Evolutionary conservation across 345 rosid species (phyloP), one percentile per base, ranked within the genome.

Genomic region (Eucalyptus marginata): DNA sequence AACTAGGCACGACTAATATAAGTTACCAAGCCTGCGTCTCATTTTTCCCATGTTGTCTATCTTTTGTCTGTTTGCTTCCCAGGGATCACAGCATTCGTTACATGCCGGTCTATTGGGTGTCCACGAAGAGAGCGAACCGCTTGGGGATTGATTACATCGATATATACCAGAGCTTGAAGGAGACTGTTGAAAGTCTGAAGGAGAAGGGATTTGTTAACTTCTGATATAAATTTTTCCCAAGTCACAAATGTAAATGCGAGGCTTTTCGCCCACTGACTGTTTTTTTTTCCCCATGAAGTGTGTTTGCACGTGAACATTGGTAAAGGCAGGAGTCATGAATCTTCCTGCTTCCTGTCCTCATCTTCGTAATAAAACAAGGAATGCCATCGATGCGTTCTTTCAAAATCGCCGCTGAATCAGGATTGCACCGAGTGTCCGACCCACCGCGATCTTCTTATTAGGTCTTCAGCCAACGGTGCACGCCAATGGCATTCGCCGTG

Each of bases 161-260:
- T 31, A 88, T 96, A 87, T 94, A 94, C n/a, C 95, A 92, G 88
- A 94, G 96, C 93, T 80, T 97, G 49, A 94, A 95, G 93, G 99
- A 97, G 89, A 98, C 98, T 4, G 98, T 96, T 56, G 98, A 97
- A 91, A 96, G 98, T 92, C 92, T 97, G 92, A 96, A 95, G 96
- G 97, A 96, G 91, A 97, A 97, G 92, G 95, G 93, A 44, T 96
- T 96, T 88, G 92, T 97, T 76, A 90, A 87, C 66, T 92, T 94
- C 89, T 94, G 86, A 95, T 18, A 49, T 52, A 87, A 29, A 62
- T 27, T 27, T 62, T 29, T 84, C 52, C 44, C 44, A 7, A 15
- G 76, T 64, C 76, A n/a, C 20, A n/a, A n/a, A 64, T 64, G 76
- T n/a, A 64, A n/a, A n/a, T 16, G 76, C 17, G 40, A 64, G 76